Evolutionary conservation across 1,284 basidiomycete species (phyloP).

Genomic region (Puccinia coronata): DNA sequence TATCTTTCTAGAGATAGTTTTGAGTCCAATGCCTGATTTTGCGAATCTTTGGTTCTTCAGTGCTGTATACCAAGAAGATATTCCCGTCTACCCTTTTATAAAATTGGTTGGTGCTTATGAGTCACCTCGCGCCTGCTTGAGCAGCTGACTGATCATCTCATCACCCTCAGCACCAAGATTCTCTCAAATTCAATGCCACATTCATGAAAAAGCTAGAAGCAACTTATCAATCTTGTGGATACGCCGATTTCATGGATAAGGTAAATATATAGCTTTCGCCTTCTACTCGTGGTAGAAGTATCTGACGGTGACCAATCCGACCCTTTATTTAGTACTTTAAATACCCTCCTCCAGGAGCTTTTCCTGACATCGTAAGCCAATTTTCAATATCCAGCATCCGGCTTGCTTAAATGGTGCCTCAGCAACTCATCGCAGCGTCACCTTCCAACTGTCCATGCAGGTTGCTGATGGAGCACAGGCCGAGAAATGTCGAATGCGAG

Average conservation of each 20-base stretch:
- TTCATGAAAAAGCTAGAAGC: slow-evolving; percentile 67
- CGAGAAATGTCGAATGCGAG: no score
- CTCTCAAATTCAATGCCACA: slow-evolving; percentile 60
- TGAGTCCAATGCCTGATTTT: no score
- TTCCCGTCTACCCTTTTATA: slow-evolving; percentile 1
- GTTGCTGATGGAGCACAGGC: no score
- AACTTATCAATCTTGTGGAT: slow-evolving; percentile 66
- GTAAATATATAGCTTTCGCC: slow-evolving; percentile 59
- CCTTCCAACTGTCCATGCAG: no score
- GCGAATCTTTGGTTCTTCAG: no score
- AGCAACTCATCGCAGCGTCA: no score
- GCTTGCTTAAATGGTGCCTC: no score
- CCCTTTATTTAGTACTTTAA: neutral
- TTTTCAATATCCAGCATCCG: no score
- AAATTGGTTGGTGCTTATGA: neutral
- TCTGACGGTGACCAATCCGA: neutral
- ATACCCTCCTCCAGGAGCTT: slow-evolving; percentile 15
- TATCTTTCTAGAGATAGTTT: no score
- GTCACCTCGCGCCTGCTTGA: neutral
- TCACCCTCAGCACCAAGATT: slow-evolving; percentile 6
- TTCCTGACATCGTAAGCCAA: neutral
- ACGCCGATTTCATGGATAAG: slow-evolving; percentile 67
- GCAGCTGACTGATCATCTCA: neutral
- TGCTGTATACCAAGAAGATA: neutral
- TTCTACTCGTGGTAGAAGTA: neutral